Evolutionary conservation across 495 filamentous ascomycete species (phyloP).

Genomic region (Lepidopterella palustris): DNA sequence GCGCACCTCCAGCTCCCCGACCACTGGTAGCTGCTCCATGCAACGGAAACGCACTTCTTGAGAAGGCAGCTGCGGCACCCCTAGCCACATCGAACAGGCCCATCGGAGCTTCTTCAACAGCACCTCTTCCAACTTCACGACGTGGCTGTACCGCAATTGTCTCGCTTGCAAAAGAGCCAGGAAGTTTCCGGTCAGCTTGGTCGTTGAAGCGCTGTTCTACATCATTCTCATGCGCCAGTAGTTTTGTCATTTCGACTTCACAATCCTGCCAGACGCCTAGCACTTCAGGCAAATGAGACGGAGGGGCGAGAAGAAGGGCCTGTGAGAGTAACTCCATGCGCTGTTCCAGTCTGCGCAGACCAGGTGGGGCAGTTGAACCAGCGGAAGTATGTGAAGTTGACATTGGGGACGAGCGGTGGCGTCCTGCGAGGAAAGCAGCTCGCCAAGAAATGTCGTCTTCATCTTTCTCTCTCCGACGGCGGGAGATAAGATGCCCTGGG

Average conservation of each 20-base stretch:
- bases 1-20: neutral
- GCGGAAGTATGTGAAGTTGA: conserved; percentile 39
- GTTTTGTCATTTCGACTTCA: conserved; percentile 73
- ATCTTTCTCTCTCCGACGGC: conserved; percentile 17
- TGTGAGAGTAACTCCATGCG: conserved; percentile 86
- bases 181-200: conserved; percentile 43
- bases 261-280: conserved; percentile 76
- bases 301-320: conserved; percentile 73
- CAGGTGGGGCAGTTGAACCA: conserved; percentile 40
- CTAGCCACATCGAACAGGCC: conserved; percentile 88
- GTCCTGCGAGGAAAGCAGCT: conserved; percentile 81
- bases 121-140: conserved; percentile 34
- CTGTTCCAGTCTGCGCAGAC: conserved; percentile 65
- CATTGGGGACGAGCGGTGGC: conserved; percentile 52
- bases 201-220: conserved; percentile 57
- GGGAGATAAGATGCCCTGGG: neutral
- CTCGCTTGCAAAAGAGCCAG: conserved; percentile 54
- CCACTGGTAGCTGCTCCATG: conserved; percentile 26
- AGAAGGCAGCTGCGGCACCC: conserved; percentile 69
- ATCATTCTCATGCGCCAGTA: conserved; percentile 63
- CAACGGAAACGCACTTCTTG: conserved; percentile 56
- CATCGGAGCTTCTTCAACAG: conserved; percentile 72
- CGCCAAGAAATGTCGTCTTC: conserved; percentile 86
- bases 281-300: conserved; percentile 73
- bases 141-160: conserved; percentile 33